Base-by-base conservation (phyloP, 2,329 filamentous ascomycete species). In the Fusarium sp. region DNA sequence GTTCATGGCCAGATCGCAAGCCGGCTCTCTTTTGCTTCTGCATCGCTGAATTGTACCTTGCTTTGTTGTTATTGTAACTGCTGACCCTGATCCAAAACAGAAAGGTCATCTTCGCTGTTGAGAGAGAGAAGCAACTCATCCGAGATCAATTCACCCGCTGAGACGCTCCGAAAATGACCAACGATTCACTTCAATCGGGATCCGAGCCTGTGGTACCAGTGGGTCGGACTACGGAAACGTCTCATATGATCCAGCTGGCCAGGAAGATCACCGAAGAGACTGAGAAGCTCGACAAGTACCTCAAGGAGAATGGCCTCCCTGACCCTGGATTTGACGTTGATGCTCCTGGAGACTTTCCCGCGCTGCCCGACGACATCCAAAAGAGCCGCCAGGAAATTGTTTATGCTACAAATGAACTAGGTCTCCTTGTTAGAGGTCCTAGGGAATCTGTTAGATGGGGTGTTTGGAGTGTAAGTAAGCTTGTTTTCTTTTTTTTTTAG, bases 371-470 rank as follows among this genome's bases (percentile, higher is more conserved):
- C 1, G 83, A 88, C 3, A 81, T 88, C 15, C 84, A 85, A 66
- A 80, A 77, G 66, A 85, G 85, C 66, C 83, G 88, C 35, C 82
- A 84, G 63, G 84, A 86, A 65, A 82, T 90, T 60, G 82, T 89
- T 8, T 82, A 82, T 68, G 87, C 87, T 10, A 86, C 86, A 3
- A 85, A 82, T 65, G 86, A 89, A 71, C 81, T 90, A 15, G 82
- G 82, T 3, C 79, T 83, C 56, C 79, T 90, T 60, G 84, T 87
- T 17, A 83, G 86, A 25, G 88, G 88, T 0, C 87, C 88, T 0
- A 81, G 84, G 38, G 87, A 90, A 73, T 82, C 80, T n/a, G 75
- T 90, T 9, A 81, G 88, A 79, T 90, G 86, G 86, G 83, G 85
- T 61, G 82, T 86, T 63, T 89, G 86, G 87, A 86, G 84, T 76